Conservation (phyloP, 495 filamentous ascomycete genomes). For the Penicillium salamii region DNA sequence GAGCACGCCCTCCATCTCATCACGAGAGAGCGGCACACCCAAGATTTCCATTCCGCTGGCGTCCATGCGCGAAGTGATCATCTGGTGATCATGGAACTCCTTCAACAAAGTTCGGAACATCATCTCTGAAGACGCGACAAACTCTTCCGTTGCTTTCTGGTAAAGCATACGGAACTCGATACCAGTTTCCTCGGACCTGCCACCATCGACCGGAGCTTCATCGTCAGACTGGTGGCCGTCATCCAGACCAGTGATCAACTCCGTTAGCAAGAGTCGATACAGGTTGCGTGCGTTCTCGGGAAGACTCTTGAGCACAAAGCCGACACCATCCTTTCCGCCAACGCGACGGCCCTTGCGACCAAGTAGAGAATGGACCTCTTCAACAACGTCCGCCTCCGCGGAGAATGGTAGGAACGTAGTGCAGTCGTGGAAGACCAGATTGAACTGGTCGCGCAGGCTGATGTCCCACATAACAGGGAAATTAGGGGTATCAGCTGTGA, state of each 20-base stretch:
- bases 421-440: constrained; percentile 88
- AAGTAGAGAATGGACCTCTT: constrained; percentile 81
- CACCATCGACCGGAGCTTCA: constrained; percentile 31
- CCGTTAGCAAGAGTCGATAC: constrained; percentile 78
- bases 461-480: constrained; percentile 90
- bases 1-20: constrained; percentile 85
- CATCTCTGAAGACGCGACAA: constrained; percentile 95
- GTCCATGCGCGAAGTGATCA: constrained; percentile 87
- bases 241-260: constrained; percentile 70
- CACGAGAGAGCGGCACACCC: constrained; percentile 78
- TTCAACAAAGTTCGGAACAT: constrained; percentile 90
- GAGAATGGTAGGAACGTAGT: constrained; percentile 81
- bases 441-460: constrained; percentile 70
- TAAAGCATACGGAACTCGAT: constrained; percentile 90
- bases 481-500: constrained; percentile 81
- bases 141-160: constrained; percentile 92
- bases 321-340: constrained; percentile 88
- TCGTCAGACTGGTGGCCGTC: constrained; percentile 47
- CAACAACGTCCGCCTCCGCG: constrained; percentile 74
- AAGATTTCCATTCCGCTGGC: constrained; percentile 78
- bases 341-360: constrained; percentile 78
- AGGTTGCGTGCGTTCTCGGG: constrained; percentile 88
- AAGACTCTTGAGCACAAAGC: constrained; percentile 82
- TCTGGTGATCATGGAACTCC: constrained; percentile 98
- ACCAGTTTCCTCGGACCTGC: constrained; percentile 44